phyloP scores from a whole-genome alignment of 805 yeast species.

The Monosporozyma aerobia region DNA sequence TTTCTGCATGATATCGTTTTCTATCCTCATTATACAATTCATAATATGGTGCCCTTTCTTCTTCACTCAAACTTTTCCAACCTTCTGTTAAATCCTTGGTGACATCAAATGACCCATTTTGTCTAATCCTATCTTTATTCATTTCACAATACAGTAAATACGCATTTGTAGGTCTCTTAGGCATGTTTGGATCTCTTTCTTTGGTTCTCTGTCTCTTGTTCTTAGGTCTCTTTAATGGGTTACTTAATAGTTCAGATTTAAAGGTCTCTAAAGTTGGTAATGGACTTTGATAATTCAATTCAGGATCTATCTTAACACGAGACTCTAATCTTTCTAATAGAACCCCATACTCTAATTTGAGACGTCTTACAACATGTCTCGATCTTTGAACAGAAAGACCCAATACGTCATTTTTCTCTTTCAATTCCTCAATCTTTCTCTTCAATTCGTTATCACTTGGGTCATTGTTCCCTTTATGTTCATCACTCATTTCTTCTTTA shows the following conservation, averaged over 20 bases:
- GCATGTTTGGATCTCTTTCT: constrained; percentile 72
- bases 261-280: constrained; percentile 25
- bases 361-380: constrained; percentile 62
- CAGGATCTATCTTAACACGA: constrained; percentile 33
- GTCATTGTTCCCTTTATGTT: not conserved
- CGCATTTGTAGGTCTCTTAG: constrained; percentile 86
- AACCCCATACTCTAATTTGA: constrained; percentile 74
- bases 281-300: constrained; percentile 22
- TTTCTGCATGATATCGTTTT: constrained; percentile 62
- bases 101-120: constrained; percentile 53
- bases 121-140: constrained; percentile 66
- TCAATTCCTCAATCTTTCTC: constrained; percentile 50
- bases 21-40: constrained; percentile 72
- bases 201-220: constrained; percentile 30
- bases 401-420: constrained; percentile 66
- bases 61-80: constrained; percentile 69
- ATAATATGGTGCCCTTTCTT: constrained; percentile 62
- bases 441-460: not conserved
- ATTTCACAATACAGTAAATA: constrained; percentile 78
- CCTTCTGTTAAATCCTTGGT: constrained; percentile 74
- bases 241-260: constrained; percentile 17
- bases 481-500: not conserved
- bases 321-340: constrained; percentile 72
- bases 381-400: constrained; percentile 71
- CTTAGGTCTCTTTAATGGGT: constrained; percentile 19